Base-by-base conservation (phyloP, 345 rosid genomes). In the Corchorus capsularis region DNA sequence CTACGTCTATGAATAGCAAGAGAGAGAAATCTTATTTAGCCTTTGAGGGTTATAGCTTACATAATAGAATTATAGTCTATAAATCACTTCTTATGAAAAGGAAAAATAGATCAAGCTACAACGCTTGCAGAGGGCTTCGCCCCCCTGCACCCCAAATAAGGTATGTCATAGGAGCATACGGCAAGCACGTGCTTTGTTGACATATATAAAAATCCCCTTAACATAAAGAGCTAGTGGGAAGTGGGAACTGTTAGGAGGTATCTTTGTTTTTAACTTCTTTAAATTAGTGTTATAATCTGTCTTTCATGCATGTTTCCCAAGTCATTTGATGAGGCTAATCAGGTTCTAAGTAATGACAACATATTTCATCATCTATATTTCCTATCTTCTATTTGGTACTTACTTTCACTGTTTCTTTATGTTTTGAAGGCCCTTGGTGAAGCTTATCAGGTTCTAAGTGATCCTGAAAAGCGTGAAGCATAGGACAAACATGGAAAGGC, bases 381-480 rank as follows among this genome's bases (percentile, higher is more conserved):
- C 10, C 19, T 60, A 12, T 68, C 41, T 19, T 74, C 64, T 55
- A 55, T 73, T 65, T 80, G 63, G 66, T 68, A n/a, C n/a, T n/a
- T n/a, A 27, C n/a, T 74, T 57, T 57, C 52, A 2, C 75, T 32
- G 45, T 74, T 78, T 60, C 70, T 37, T 27, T 22, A 4, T 74
- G n/a, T 70, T 27, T 46, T 82, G 60, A 82, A 96, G 99, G 85
- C 77, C 75, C 97, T 96, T 66, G 96, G 97, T 35, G 98, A 96
- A 87, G 98, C 99, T 22, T 96, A 93, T 80, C 98, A 93, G 86
- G 85, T 96, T 46, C 78, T 96, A 72, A 89, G 98, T 77, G 98
- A 96, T 85, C 95, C 97, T 0, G 92, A 86, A 75, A 94, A 92
- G 80, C 97, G 98, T 69, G 88, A 83, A 75, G 87, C 93, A 53